Base-by-base conservation (phyloP, 139 green algal species). In the Picochlorum costavermella region DNA sequence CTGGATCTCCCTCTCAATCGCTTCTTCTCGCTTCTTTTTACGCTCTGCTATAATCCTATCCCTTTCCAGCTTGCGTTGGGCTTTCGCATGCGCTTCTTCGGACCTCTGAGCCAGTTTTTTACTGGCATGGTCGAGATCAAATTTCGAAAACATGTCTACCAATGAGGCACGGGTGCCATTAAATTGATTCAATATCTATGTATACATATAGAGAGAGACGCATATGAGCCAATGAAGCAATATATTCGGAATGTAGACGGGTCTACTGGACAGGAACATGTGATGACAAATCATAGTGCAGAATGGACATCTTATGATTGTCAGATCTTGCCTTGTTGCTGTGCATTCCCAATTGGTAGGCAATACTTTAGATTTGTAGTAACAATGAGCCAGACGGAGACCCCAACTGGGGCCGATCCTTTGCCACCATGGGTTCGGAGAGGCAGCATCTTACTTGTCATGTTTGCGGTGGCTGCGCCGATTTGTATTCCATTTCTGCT, bases 1-100 rank as follows among this genome's bases (percentile, higher is more conserved):
- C 0, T 60, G 43, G 2, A 43, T 43, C 13, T 70, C 74, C 36
- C 77, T 60, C 53, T 81, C 74, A 2, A 36, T 40, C 1, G 55
- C 61, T 11, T 40, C 61, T 61, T 73, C n/a, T 9, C 71, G 65
- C 14, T 25, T 33, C 10, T 36, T 46, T 33, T 68, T 46, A 14
- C 71, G 60, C 30, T 62, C 60, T 4, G 60, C 61, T 30, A 65
- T 17, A 10, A 62, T 31, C 23, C 65, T 64, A 40, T 74, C 65
- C 43, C 30, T 62, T 33, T 78, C 71, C 1, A 37, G 33, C 50
- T 70, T 74, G 8, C 58, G 49, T 36, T 23, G 28, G 4, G 55
- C 31, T 20, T 37, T 30, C 45, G 70, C 60, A 12, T 6, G 17
- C 9, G 29, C 13, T 30, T 60, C 50, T 56, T 63, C 45, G 1